Evolutionary conservation across 805 yeast species (phyloP), one percentile per base, ranked within the genome.

Genomic region (Debaryomyces tyrocola): DNA sequence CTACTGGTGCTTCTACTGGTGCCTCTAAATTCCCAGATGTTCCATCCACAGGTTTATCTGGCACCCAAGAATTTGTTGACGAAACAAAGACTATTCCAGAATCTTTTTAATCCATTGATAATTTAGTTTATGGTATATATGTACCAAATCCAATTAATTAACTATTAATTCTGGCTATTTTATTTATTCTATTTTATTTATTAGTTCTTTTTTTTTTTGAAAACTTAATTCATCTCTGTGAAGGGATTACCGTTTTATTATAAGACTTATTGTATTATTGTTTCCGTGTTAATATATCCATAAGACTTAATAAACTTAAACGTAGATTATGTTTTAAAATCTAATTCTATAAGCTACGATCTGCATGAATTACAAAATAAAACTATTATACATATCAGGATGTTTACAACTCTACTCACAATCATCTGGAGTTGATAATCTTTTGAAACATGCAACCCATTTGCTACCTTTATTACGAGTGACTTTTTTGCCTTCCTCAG

Each of bases 401-500:
- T 2, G 7, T 31, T 14, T 20, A 17, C 41, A 37, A 18, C 12
- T 21, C 47, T 49, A 57, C 14, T 45, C 58, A 41, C 58, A 55
- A 28, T 58, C 67, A 35, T 61, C 72, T 18, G 88, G 90, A 46
- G 77, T 76, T 39, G 89, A 83, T 43, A 87, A 64, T 64, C 96
- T 79, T 66, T 73, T 80, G 64, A 83, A 91, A 60, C 98, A 94
- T 17, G 97, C 97, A 31, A 90, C 78, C 66, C 76, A 94, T 64
- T 94, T 94, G 52, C 73, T 75, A 27, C 99, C 99, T 36, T 85
- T 78, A 63, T 94, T 94, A 60, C 99, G 81, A 40, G 83, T 85
- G 33, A 94, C 99, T 68, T 94, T 94, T 70, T 94, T 91, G 48
- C 99, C 99, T 68, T 94, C 99, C 67, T 94, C 99, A 1, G 99